Base-by-base conservation (phyloP, 2,329 filamentous ascomycete species). In the Curvularia hawaiiensis region DNA sequence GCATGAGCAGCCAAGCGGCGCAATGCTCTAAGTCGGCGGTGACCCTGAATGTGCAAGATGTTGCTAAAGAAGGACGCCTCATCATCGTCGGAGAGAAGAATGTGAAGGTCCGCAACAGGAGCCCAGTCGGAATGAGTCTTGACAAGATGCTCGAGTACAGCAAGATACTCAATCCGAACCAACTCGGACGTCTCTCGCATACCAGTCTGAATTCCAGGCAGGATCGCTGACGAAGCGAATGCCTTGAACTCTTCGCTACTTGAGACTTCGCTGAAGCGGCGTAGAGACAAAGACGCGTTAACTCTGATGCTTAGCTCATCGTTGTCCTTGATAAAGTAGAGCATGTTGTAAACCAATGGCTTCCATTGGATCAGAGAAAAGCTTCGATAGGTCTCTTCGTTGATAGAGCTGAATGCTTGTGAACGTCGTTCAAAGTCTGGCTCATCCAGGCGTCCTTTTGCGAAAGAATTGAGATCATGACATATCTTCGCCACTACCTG, bases 61-160 rank as follows among this genome's bases (percentile, higher is more conserved):
- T 98, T 96, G 75, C 86, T 90, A 80, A 98, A 99, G 79, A 99
- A 97, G 0, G 91, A 90, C 11, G 87, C 85, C 68, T 91, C 90
- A 46, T 93, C 90, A 59, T 96, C 91, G 14, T 81, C 83, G 9
- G 85, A 84, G 39, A 95, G 83, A 11, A 99, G 83, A 5, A 83
- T 82, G 57, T 85, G 80, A 78, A 99, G 84, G 72, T 96, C 92
- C 30, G 84, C 83, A 39, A 98, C 83, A 2, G 87, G 85, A 6
- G 83, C 73, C 87, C 91, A 93, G 0, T 83, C 78, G 0, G 89
- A 83, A 70, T 95, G 87, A 41, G 83, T 80, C 57, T 88, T 86
- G 33, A 97, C 83, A 6, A 98, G 80, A 73, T 90, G 88, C 18
- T 91, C 92, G 68, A 97, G 85, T 0, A 96, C 85, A 57, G 88